Conservation (phyloP, 352 stramenopile species). For the Phytophthora tubulina region DNA sequence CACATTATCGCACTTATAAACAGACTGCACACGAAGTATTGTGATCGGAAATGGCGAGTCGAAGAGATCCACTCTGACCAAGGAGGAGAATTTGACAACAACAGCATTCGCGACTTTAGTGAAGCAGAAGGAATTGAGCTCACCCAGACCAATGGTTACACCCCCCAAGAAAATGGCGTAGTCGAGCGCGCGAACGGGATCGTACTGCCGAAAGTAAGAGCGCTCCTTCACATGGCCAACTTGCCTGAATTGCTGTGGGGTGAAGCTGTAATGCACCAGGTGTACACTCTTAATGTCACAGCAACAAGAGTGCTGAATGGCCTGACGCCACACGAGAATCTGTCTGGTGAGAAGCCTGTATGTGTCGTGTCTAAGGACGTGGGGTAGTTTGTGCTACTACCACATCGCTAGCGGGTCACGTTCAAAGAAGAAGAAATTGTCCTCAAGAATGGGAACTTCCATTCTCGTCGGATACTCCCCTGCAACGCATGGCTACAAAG, state of each 20-base stretch:
- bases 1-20: neutral
- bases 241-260: slow-evolving; percentile 12
- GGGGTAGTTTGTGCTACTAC: neutral
- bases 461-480: neutral
- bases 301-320: neutral
- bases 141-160: neutral
- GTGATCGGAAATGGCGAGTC: neutral
- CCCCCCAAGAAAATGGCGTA: slow-evolving; percentile 11
- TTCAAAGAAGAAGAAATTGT: neutral
- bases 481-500: neutral
- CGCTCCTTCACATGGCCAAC: slow-evolving; percentile 6
- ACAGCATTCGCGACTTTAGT: neutral
- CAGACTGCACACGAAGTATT: neutral
- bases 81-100: slow-evolving; percentile 1
- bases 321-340: neutral
- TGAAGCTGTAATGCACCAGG: neutral
- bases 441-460: neutral
- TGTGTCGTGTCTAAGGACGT: neutral
- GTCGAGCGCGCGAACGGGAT: slow-evolving; percentile 14
- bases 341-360: neutral
- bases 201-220: slow-evolving; percentile 7
- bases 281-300: neutral
- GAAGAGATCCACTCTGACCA: slow-evolving; percentile 4
- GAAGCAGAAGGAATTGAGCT: neutral
- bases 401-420: neutral